These are phyloP conservation scores for Boletus hoseneyae DNA, from an alignment of 1,284 basidiomycete species.

Conservation along the genomic window DNA sequence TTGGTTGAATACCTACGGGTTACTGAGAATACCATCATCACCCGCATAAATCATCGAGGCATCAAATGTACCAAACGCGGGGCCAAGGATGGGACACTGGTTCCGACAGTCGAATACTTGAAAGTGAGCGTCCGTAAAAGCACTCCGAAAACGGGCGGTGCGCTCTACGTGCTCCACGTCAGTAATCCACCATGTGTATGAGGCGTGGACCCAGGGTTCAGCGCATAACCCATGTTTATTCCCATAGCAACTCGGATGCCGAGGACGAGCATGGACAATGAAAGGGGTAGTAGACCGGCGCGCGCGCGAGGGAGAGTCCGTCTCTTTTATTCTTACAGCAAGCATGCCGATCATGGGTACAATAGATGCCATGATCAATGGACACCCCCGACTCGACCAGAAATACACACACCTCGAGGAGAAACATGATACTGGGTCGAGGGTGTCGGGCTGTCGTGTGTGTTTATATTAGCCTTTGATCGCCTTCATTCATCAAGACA, in stretches of 20 bases:
- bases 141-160: background rate
- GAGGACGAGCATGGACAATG: conserved; percentile 51
- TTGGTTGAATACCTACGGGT: conserved; percentile 32
- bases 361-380: conserved; percentile 53
- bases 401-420: conserved; percentile 45
- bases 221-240: conserved; percentile 54
- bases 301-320: conserved; percentile 43
- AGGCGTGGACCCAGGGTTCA: conserved; percentile 62
- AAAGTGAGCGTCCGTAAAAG: background rate
- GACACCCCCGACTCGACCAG: conserved; percentile 2
- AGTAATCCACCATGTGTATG: conserved; percentile 56
- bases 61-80: conserved; percentile 50
- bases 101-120: conserved; percentile 43
- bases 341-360: conserved; percentile 49
- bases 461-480: conserved; percentile 46
- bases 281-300: conserved; percentile 47
- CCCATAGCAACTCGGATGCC: conserved; percentile 52
- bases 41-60: conserved; percentile 48
- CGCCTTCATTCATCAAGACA: background rate
- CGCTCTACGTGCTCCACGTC: conserved; percentile 30
- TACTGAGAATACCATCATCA: conserved; percentile 49
- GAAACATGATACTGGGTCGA: conserved; percentile 46
- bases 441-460: conserved; percentile 15
- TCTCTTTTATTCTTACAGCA: conserved; percentile 44
- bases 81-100: conserved; percentile 61